Evolutionary conservation across 768 basidiomycete species (phyloP), one percentile per base, ranked within the genome.

Genomic region (Sarcomyxa edulis): DNA sequence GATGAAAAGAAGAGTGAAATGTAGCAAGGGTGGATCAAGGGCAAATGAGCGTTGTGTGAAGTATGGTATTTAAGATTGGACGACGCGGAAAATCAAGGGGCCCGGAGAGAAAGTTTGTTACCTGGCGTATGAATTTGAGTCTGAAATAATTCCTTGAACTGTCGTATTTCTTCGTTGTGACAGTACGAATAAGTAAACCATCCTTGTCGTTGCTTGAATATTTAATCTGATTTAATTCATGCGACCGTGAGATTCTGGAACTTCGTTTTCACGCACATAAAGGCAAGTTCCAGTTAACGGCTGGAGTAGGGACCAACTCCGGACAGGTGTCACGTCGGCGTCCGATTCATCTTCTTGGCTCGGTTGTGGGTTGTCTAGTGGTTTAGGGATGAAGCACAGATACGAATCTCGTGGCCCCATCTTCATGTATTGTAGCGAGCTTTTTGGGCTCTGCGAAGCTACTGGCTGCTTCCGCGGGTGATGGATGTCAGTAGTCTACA

Each of bases 161-260:
- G 96, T 42, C 94, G 83, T 45, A 98, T 91, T 63, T 96, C 83
- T 36, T 80, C 75, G 60, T 93, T 88, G 66, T 99, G 93, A 66
- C 95, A 92, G 61, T 88, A 96, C 34, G 90, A 83, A 64, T 98
- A 98, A 25, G 93, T 98, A 68, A 97, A 98, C 93, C 93, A 96
- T 26, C 83, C 79, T 68, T 91, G 87, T 49, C 78, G 78, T 56
- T 84, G 80, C 84, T 91, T 65, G 46, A 38, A 49, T 43, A 53
- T 34, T 32, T 42, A 46, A 56, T 64, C 49, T 58, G 55, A 45
- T 50, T 61, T 58, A 59, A 50, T 46, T 51, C 39, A 37, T 30
- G 29, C 40, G 33, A 27, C 42, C 49, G 54, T 53, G 48, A 54
- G 55, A 54, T 51, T 45, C 47, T 48, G 52, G 50, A 43, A 50